Base-by-base conservation (phyloP, 805 yeast species). In the Wickerhamiella alocasiicola region DNA sequence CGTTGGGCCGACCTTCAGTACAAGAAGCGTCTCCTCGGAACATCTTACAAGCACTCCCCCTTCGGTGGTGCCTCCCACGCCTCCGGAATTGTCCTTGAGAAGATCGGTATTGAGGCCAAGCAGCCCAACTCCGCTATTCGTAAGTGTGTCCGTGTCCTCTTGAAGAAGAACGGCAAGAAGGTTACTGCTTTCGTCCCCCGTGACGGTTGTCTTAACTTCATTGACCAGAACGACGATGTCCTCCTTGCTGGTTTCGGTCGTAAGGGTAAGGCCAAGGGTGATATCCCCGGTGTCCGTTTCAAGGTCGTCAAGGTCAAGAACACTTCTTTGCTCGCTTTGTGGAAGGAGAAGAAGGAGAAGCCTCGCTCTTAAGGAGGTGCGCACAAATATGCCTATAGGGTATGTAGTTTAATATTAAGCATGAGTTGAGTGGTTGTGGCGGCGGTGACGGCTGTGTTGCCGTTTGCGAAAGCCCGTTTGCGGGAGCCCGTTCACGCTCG, bases 261-360 rank as follows among this genome's bases (percentile, higher is more conserved):
- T 77, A 91, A 95, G 80, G 98, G 98, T 78, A 91, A 91, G 80
- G 98, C 98, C 71, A 91, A 91, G 94, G 98, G 99, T 79, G 99
- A 91, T 87, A 88, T 91, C 67, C 98, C 98, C 71, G 99, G 99
- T 84, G 99, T 91, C 68, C 91, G 99, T 82, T 91, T 91, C 85
- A 91, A 91, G 83, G 99, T 91, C 68, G 99, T 91, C 69, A 91
- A 91, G 79, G 99, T 91, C 62, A 83, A 98, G 61, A 98, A 98
- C 82, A 98, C 93, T 64, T 91, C 98, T 61, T 79, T 91, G 71
- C 78, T 87, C 68, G 98, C 99, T 69, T 80, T 91, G 72, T 91
- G 95, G 96, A 91, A 88, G 79, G 98, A 93, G 79, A 91, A 91
- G 96, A 91, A 91, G 84, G 99, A 93, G 79, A 91, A 91, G 87